A percentile compares a stretch with the other conserved stretches of the same genome.
phyloP scores from a whole-genome alignment of 2,329 filamentous ascomycete species.

The Cercospora citrullina region DNA sequence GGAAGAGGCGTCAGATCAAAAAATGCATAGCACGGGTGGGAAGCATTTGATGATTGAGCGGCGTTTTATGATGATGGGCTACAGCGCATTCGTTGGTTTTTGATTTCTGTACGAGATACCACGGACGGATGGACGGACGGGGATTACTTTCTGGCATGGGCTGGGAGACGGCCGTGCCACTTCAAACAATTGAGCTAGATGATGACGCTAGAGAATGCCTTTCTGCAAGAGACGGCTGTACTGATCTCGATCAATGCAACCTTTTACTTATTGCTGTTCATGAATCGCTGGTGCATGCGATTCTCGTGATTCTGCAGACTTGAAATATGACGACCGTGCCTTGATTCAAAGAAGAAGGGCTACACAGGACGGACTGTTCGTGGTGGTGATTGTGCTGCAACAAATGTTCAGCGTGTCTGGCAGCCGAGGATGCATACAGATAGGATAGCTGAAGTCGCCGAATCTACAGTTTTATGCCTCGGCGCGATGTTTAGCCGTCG shows the following conservation, averaged over 20 bases:
- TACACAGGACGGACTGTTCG: no score
- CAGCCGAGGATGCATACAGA: no score
- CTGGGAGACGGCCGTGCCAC: not conserved
- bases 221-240: not conserved
- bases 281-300: no score
- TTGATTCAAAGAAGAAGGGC: no score
- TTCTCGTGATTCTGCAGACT: no score
- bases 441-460: no score
- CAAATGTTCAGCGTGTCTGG: no score
- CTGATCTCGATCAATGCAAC: not conserved
- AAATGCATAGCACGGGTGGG: constrained; percentile 8
- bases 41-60: not conserved
- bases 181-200: not conserved
- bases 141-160: not conserved
- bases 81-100: not conserved
- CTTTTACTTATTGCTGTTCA: not conserved
- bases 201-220: not conserved
- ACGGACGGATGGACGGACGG: not conserved
- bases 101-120: constrained; percentile 2
- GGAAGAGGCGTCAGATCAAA: not conserved
- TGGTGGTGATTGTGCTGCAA: no score
- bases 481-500: not conserved
- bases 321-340: no score
- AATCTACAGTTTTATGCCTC: not conserved
- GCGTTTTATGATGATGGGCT: not conserved